Conservation (phyloP, 129 eudicot genomes). For the Escallonia rubra region DNA sequence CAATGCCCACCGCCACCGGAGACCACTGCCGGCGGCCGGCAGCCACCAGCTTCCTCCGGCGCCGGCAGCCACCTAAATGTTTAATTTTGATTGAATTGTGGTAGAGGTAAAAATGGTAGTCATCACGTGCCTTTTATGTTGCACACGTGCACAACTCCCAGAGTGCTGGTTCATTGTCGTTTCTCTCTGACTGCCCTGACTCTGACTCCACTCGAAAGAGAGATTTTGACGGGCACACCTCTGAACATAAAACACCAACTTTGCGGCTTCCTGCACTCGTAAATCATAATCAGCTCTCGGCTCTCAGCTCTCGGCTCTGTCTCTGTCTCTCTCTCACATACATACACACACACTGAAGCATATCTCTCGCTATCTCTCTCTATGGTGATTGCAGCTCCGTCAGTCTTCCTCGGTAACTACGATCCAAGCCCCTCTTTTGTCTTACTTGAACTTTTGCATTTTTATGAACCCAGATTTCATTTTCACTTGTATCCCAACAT, state of each 20-base stretch:
- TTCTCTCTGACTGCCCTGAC: too few relatives aligned
- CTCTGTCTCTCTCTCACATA: neutral
- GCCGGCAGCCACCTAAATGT: too few relatives aligned
- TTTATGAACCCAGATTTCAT: too few relatives aligned
- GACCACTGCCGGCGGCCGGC: too few relatives aligned
- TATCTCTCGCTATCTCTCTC: neutral
- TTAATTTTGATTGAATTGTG: too few relatives aligned
- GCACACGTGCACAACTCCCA: neutral
- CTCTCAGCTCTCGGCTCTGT: neutral
- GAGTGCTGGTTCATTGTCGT: too few relatives aligned
- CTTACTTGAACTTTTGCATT: neutral
- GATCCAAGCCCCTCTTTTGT: conserved; percentile 2
- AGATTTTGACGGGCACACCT: conserved; percentile 21
- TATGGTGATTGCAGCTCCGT: conserved; percentile 36
- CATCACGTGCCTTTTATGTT: neutral
- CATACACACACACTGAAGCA: neutral
- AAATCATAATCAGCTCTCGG: neutral
- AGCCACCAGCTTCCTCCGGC: too few relatives aligned
- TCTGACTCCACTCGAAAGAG: neutral
- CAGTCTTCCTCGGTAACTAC: conserved; percentile 35
- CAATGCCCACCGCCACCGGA: too few relatives aligned
- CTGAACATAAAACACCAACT: neutral
- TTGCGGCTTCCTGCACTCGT: too few relatives aligned
- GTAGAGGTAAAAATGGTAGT: too few relatives aligned
- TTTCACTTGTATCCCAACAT: too few relatives aligned